phyloP scores from a whole-genome alignment of 139 green algal species.

The Chlamydomonas sp. region DNA sequence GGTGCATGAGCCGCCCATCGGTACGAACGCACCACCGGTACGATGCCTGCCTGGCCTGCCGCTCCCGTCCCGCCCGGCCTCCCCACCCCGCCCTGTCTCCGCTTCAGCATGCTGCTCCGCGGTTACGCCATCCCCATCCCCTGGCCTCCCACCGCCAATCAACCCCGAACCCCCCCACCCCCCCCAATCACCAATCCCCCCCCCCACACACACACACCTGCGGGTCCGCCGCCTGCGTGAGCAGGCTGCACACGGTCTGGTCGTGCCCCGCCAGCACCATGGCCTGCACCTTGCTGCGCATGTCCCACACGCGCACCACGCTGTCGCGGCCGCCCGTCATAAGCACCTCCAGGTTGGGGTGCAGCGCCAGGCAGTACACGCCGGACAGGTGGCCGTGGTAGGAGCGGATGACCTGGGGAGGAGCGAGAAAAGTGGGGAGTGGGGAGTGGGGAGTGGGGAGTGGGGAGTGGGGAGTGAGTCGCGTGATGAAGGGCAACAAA shows the following conservation, averaged over 20 bases:
- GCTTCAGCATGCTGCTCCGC: no score
- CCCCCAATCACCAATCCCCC: background rate
- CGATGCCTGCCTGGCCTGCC: no score
- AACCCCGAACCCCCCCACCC: no score
- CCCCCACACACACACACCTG: constrained; percentile 67
- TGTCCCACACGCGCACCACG: constrained; percentile 97
- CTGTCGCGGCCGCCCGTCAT: constrained; percentile 93
- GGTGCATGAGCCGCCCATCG: no score
- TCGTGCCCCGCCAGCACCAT: constrained; percentile 88
- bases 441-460: no score
- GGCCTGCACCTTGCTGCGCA: constrained; percentile 88
- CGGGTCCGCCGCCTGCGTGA: constrained; percentile 86
- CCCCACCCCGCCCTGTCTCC: no score
- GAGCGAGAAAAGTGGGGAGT: no score
- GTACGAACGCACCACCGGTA: no score
- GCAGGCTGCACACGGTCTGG: constrained; percentile 92
- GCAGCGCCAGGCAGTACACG: constrained; percentile 96
- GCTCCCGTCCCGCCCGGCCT: no score
- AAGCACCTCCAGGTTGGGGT: constrained; percentile 95
- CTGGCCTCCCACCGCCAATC: no score
- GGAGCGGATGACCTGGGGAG: constrained; percentile 90
- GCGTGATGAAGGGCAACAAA: background rate
- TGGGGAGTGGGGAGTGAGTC: no score
- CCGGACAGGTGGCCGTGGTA: constrained; percentile 99
- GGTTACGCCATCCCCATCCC: background rate